Evolutionary conservation across 139 green algal species (phyloP).

Genomic region (Diplosphaera chodatii): DNA sequence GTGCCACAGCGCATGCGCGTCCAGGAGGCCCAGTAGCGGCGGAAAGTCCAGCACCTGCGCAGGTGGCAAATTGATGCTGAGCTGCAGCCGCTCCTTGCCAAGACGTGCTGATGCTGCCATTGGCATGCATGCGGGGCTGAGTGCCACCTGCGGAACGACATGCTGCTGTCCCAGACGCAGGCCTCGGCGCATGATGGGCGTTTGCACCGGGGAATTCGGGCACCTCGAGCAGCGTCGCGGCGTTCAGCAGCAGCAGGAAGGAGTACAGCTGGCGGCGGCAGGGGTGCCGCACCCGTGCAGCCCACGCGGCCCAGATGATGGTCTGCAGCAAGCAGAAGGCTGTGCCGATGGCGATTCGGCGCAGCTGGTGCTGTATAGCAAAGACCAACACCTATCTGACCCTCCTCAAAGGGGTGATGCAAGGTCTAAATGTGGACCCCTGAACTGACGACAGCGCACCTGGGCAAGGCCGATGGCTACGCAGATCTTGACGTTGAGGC

Average conservation of each 20-base stretch:
- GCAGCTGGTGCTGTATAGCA: too few species aligned
- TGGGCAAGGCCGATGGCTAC: conserved; percentile 38
- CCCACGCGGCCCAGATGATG: conserved; percentile 40
- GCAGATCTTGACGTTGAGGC: conserved; percentile 73
- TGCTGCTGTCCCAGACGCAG: neutral
- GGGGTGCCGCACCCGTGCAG: conserved; percentile 27
- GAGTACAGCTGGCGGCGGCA: conserved; percentile 26
- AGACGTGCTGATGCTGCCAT: neutral
- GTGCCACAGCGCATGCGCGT: conserved; percentile 85
- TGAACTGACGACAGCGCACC: neutral
- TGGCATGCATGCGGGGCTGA: neutral
- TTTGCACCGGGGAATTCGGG: too few species aligned
- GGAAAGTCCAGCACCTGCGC: conserved; percentile 66
- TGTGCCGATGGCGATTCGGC: too few species aligned
- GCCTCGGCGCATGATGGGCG: neutral
- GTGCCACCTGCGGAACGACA: too few species aligned
- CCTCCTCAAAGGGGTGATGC: too few species aligned
- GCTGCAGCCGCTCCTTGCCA: neutral
- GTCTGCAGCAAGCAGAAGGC: too few species aligned
- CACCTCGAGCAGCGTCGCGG: conserved; percentile 67
- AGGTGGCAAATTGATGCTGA: too few species aligned
- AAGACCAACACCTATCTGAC: too few species aligned
- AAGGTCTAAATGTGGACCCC: too few species aligned
- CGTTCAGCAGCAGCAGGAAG: conserved; percentile 54
- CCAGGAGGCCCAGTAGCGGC: conserved; percentile 52